These are phyloP conservation scores for Yarrowia sp. DNA, from an alignment of 805 yeast species.

Conservation along the genomic window DNA sequence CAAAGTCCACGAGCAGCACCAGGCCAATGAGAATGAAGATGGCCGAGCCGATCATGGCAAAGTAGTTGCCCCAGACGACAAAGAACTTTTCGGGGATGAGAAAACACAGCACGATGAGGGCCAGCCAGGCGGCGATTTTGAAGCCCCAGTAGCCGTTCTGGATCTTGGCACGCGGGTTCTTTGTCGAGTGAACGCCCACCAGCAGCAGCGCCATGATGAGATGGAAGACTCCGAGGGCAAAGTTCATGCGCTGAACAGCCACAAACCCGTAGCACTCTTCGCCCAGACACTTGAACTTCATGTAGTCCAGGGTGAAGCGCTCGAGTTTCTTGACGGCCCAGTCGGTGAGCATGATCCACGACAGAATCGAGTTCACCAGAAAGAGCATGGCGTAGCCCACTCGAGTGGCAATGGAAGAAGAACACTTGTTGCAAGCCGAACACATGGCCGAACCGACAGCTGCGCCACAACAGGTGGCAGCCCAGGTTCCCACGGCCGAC, in stretches of 20 bases:
- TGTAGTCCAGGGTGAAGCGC: constrained; percentile 68
- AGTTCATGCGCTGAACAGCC: constrained; percentile 90
- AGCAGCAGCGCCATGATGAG: constrained; percentile 69
- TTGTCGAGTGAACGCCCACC: constrained; percentile 76
- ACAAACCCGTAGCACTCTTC: constrained; percentile 89
- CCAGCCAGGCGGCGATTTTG: constrained; percentile 68
- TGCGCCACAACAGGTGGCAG: constrained; percentile 82
- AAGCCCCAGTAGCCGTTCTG: constrained; percentile 94
- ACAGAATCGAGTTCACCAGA: constrained; percentile 75
- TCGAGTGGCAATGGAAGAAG: constrained; percentile 83
- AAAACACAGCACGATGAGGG: constrained; percentile 67
- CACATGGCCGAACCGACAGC: constrained; percentile 74
- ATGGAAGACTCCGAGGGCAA: constrained; percentile 85
- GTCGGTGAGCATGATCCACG: constrained; percentile 92
- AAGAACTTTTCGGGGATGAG: constrained; percentile 87
- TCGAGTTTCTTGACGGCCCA: constrained; percentile 78
- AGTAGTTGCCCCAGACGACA: constrained; percentile 87
- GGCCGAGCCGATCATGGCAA: constrained; percentile 84
- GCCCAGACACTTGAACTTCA: constrained; percentile 79
- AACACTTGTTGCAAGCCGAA: constrained; percentile 62
- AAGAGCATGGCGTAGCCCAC: constrained; percentile 83
- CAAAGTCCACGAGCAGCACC: constrained; percentile 90
- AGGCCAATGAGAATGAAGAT: constrained; percentile 88
- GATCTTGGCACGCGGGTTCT: constrained; percentile 76
- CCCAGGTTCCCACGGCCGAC: constrained; percentile 54